Evolutionary conservation across 225 moss, liverwort and hornwort genomes (phyloP).

Genomic region (Bryoerythrophyllum caledonicum): DNA sequence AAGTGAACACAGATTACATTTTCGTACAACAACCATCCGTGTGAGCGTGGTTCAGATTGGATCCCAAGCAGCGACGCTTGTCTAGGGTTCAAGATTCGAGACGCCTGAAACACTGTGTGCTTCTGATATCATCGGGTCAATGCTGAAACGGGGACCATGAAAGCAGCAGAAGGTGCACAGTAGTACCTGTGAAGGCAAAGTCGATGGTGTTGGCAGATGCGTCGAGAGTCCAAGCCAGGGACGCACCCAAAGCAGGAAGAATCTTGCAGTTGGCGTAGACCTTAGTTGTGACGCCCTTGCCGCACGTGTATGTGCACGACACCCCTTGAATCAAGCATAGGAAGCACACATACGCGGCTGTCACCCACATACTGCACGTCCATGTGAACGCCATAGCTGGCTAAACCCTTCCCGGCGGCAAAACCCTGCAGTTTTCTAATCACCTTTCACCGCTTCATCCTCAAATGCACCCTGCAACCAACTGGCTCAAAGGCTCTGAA

Average conservation of each 20-base stretch:
- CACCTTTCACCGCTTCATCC: constrained; percentile 4
- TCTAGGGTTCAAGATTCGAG: too few relatives aligned
- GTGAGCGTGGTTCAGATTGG: too few relatives aligned
- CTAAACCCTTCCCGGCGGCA: neutral
- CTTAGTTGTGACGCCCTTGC: constrained; percentile 28
- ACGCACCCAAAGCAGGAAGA: constrained; percentile 38
- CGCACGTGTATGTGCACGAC: constrained; percentile 26
- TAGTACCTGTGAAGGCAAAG: constrained; percentile 56
- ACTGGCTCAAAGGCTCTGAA: neutral
- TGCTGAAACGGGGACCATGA: too few relatives aligned
- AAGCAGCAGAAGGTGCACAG: too few relatives aligned
- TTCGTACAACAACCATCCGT: neutral
- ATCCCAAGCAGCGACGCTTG: neutral
- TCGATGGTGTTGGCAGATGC: constrained; percentile 34
- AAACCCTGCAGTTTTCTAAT: constrained; percentile 2
- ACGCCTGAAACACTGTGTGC: neutral
- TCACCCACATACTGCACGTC: constrained; percentile 30
- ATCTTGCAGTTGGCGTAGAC: constrained; percentile 36
- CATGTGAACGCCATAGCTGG: constrained; percentile 24
- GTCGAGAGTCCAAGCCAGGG: constrained; percentile 47
- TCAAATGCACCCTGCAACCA: neutral
- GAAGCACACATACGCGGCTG: constrained; percentile 1
- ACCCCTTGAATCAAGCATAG: constrained; percentile 18
- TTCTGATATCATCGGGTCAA: neutral
- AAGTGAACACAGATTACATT: neutral